These are phyloP conservation scores for Monilinia laxa DNA, from an alignment of 2,329 filamentous ascomycete species.

Conservation along the genomic window DNA sequence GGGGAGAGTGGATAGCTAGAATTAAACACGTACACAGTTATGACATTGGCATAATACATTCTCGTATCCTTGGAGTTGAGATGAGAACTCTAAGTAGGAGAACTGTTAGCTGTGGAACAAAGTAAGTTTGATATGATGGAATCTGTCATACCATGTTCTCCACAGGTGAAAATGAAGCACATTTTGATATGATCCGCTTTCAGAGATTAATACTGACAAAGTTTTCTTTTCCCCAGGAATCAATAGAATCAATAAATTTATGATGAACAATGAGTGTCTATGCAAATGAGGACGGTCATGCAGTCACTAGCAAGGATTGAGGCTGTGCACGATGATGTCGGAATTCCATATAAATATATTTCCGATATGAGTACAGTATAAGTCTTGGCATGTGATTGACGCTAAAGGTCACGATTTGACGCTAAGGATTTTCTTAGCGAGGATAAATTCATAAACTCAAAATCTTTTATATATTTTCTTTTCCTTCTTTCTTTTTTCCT, in stretches of 20 bases:
- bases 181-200: constrained; percentile 19
- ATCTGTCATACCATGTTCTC: constrained; percentile 38
- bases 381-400: constrained; percentile 3
- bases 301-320: constrained; percentile 13
- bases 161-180: constrained; percentile 34
- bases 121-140: neutral
- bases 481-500: constrained; percentile 35
- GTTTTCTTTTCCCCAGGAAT: constrained; percentile 5
- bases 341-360: neutral
- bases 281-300: constrained; percentile 13
- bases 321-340: constrained; percentile 1
- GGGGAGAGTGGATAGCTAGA: neutral
- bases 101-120: constrained; percentile 26
- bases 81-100: constrained; percentile 37
- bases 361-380: neutral
- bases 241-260: constrained; percentile 8
- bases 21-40: constrained; percentile 50
- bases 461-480: neutral
- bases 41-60: constrained; percentile 61
- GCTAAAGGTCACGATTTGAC: neutral
- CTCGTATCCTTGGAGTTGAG: constrained; percentile 54
- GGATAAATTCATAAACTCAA: constrained; percentile 6
- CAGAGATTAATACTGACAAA: constrained; percentile 9
- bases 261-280: neutral
- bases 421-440: constrained; percentile 15